Evolutionary conservation across 768 basidiomycete species (phyloP), one percentile per base, ranked within the genome.

Genomic region (Tricholoma sp.): DNA sequence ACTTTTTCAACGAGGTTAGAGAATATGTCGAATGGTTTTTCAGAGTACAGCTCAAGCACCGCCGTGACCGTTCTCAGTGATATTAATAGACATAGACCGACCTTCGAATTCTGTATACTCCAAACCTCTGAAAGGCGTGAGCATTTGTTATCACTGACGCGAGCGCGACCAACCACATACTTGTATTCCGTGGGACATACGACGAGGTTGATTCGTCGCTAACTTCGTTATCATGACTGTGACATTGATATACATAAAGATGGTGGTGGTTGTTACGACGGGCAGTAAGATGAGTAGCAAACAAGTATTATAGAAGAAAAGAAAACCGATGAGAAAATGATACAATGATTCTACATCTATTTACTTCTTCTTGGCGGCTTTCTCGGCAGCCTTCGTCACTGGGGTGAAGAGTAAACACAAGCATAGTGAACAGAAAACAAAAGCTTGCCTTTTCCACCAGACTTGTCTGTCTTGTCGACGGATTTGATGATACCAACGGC

Each of bases 401-500:
- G 60, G 37, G 32, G 52, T 11, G 18, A 42, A 34, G 34, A 47
- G 34, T 54, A n/a, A 41, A 51, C 50, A 28, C 54, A 53, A 24
- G 31, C 29, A 49, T 55, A 13, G 37, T 48, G 17, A 55, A 47
- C 48, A 50, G 15, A 4, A n/a, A 32, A 6, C 20, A 39, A 55
- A 29, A 53, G 18, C 78, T 70, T 66, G 88, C 87, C 85, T 84
- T 96, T 96, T 66, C 94, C 94, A 67, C 83, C 80, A 69, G 78
- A 65, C 76, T 92, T 94, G 57, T 95, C 94, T 63, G 92, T 83
- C 86, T 95, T 96, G 54, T 97, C 94, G 61, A 97, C 94, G 59
- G 86, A 84, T 82, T 98, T 98, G 85, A 98, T 97, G 80, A 98
- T 90, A 77, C 94, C 94, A 68, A 97, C 94, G 63, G 94, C 94